Conservation (phyloP, 306 rosid species). For the Sophora flavescens region DNA sequence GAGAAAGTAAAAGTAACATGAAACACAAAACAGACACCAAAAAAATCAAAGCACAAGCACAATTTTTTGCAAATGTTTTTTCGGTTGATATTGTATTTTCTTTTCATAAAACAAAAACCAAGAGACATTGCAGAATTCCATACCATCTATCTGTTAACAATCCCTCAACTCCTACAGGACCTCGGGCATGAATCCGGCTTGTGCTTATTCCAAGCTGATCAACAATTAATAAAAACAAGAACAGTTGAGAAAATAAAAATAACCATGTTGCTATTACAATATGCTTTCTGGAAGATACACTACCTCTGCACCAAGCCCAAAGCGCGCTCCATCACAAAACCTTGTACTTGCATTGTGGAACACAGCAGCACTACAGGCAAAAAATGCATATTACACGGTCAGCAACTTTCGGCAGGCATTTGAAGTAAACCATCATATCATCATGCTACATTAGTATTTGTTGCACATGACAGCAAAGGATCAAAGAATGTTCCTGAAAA, state of each 20-base stretch:
- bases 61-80: neutral
- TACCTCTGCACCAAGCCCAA: constrained; percentile 91
- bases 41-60: neutral
- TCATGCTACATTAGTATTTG: neutral
- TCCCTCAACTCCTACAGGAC: constrained; percentile 98
- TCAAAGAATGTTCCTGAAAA: neutral
- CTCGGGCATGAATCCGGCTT: constrained; percentile 86
- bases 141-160: constrained; percentile 90
- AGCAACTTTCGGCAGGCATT: constrained; percentile 7
- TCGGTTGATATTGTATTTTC: neutral
- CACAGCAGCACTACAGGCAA: constrained; percentile 76
- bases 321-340: constrained; percentile 83
- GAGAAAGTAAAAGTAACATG: neutral
- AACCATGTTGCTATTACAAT: neutral
- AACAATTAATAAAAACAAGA: constrained; percentile 34
- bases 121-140: constrained; percentile 27
- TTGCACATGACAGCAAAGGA: constrained; percentile 25
- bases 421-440: constrained; percentile 20
- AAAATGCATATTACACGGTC: neutral
- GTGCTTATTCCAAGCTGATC: constrained; percentile 88
- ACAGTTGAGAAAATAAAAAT: constrained; percentile 28
- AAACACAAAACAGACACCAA: neutral
- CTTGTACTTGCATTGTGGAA: constrained; percentile 89
- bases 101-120: neutral
- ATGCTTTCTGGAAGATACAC: constrained; percentile 2